phyloP scores from a whole-genome alignment of 306 rosid species.

The Rubus parviflorus region DNA sequence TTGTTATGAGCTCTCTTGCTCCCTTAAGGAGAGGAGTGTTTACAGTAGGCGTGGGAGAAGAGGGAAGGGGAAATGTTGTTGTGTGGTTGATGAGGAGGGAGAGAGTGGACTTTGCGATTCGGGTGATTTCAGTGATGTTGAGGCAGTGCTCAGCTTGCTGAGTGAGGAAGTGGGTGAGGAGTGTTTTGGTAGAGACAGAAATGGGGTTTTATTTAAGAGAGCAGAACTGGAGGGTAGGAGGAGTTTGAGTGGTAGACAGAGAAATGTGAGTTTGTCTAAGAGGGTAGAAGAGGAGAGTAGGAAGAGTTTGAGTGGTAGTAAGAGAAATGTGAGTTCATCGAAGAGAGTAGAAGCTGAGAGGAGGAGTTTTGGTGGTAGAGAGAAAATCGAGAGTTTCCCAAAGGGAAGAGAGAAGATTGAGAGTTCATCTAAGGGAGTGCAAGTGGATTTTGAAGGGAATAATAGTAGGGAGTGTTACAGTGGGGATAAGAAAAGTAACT shows the following conservation, averaged over 20 bases:
- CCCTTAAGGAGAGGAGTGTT: slow-evolving; percentile 40
- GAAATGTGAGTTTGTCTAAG: slow-evolving; percentile 38
- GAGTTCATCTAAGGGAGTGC: slow-evolving; percentile 42
- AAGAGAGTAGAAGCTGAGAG: slow-evolving; percentile 43
- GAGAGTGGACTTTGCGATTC: slow-evolving; percentile 35
- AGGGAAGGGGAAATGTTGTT: slow-evolving; percentile 36
- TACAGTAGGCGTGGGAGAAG: slow-evolving; percentile 45
- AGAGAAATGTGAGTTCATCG: slow-evolving; percentile 40
- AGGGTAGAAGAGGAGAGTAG: slow-evolving; percentile 44
- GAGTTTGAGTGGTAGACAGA: slow-evolving; percentile 31
- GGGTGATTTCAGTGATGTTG: slow-evolving; percentile 45
- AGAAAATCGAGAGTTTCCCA: slow-evolving; percentile 35
- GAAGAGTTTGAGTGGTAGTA: slow-evolving; percentile 28
- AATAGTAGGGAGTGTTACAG: slow-evolving; percentile 12
- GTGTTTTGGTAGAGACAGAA: slow-evolving; percentile 29
- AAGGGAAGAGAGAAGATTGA: slow-evolving; percentile 38
- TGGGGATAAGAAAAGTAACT: slow-evolving; percentile 30
- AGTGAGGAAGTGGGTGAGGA: slow-evolving; percentile 60
- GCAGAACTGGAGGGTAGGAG: slow-evolving; percentile 37
- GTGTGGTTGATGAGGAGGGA: slow-evolving; percentile 40
- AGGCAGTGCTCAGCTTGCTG: slow-evolving; percentile 70
- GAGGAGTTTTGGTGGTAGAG: slow-evolving; percentile 13
- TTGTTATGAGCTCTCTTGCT: slow-evolving; percentile 43
- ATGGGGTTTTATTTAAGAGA: slow-evolving; percentile 41
- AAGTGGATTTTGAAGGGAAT: slow-evolving; percentile 39